A percentile compares a stretch with the other conserved stretches of the same genome.
phyloP scores from a whole-genome alignment of 176 grass and related monocot genomes.

The Pontederia paniculata region DNA sequence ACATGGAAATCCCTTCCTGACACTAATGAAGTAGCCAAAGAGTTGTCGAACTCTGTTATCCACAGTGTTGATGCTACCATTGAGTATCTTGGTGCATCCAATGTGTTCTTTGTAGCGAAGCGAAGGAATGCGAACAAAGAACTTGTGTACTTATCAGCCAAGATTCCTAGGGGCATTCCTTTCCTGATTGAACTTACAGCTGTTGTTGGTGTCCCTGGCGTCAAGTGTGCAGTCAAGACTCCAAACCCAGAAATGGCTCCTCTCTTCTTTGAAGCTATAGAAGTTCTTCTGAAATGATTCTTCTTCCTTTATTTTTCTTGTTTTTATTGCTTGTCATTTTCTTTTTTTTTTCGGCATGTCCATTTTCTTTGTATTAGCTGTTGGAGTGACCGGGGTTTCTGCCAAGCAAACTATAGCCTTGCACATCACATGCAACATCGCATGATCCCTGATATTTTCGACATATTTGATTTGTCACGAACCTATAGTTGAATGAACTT shows the following conservation, averaged over 20 bases:
- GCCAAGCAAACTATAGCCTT: no score
- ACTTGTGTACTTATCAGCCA: conserved; percentile 57
- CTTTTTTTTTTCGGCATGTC: no score
- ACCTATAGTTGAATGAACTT: no score
- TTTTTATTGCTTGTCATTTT: no score
- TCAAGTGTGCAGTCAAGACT: conserved; percentile 91
- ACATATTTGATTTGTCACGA: no score
- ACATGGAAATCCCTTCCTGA: conserved; percentile 93
- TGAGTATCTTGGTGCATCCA: conserved; percentile 50
- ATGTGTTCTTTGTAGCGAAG: conserved; percentile 95
- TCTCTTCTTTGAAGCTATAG: conserved; percentile 85
- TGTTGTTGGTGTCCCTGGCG: conserved; percentile 46
- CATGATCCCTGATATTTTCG: no score
- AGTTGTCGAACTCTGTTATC: conserved; percentile 46
- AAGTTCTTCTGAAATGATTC: conserved; percentile 57
- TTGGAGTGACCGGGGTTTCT: no score
- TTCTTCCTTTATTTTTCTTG: background rate
- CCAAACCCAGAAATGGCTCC: conserved; percentile 62
- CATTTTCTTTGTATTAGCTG: no score
- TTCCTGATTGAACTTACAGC: conserved; percentile 88
- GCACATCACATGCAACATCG: no score
- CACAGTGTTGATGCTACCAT: conserved; percentile 66
- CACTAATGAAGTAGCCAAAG: conserved; percentile 65
- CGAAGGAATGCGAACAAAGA: conserved; percentile 79
- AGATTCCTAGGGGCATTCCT: conserved; percentile 55